Base-by-base conservation (phyloP, 2,329 filamentous ascomycete genomes). In the Epichloe festucae region DNA sequence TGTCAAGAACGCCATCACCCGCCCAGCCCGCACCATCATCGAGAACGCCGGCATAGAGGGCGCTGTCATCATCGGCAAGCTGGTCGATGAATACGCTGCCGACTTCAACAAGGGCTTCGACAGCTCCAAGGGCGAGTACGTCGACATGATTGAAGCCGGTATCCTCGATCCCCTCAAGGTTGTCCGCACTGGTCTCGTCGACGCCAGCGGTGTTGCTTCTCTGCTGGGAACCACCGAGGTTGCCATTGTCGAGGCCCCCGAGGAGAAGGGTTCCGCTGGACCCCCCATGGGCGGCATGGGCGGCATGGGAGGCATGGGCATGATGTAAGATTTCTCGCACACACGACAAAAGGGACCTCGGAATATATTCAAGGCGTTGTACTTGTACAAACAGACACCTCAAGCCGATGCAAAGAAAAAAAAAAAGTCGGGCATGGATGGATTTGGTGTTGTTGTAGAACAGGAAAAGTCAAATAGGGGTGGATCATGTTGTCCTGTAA, bases 151-250 rank as follows among this genome's bases (percentile, higher is more conserved):
- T 66, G 70, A 80, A 57, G 82, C 89, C 60, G 93, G 93, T 85
- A 98, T 98, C 70, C 86, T 98, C 54, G 93, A 98, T 70, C 93
- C 93, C 58, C 87, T 98, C 79, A 98, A 98, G 87, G 93, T 98
- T 62, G 93, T 98, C 66, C 89, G 93, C 64, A 98, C 93, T 57
- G 91, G 89, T 65, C 84, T 98, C 54, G 81, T 90, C 64, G 93
- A 98, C 64, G 93, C 93, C 62, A 91, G 85, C 66, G 93, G 93
- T 73, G 93, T 98, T 63, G 93, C 93, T 50, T 97, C 91, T 50
- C 82, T 98, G 55, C 86, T 98, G 55, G 93, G 93, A 67, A 98
- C 93, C 59, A 98, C 93, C 55, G 93, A 98, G 76, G 93, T 97
- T 53, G 90, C 93, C 59, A 95, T 98, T 58, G 90, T 96, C 49